Conservation (phyloP, 2,329 filamentous ascomycete species). For the Plenodomus biglobosus region DNA sequence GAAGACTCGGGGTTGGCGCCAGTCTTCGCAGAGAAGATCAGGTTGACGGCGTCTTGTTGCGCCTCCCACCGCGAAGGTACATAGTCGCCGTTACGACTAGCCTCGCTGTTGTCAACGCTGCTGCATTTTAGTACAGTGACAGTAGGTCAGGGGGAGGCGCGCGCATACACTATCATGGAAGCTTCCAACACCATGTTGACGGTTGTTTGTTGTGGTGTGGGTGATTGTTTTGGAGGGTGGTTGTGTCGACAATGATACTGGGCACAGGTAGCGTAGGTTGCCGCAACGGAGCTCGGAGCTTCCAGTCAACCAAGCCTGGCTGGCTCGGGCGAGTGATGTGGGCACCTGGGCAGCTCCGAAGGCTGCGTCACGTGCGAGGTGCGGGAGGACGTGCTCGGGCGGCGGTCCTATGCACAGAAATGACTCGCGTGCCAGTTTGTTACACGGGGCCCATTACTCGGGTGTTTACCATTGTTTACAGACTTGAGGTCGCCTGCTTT, state of each 20-base stretch:
- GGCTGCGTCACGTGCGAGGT: not conserved
- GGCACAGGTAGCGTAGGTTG: slow-evolving; percentile 27
- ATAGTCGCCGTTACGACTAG: slow-evolving; percentile 93
- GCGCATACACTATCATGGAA: slow-evolving; percentile 82
- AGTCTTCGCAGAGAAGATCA: slow-evolving; percentile 94
- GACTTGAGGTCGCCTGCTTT: not conserved
- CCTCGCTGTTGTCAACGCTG: slow-evolving; percentile 97
- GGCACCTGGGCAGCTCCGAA: slow-evolving; percentile 9
- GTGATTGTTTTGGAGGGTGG: slow-evolving; percentile 11
- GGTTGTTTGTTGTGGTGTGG: slow-evolving; percentile 7
- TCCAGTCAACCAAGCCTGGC: slow-evolving; percentile 8
- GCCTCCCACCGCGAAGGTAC: slow-evolving; percentile 92
- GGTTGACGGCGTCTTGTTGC: slow-evolving; percentile 90
- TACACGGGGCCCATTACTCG: slow-evolving; percentile 1
- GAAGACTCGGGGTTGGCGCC: slow-evolving; percentile 95
- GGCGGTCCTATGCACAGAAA: not conserved
- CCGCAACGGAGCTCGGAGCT: slow-evolving; percentile 25
- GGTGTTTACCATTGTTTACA: not conserved
- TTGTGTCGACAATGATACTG: slow-evolving; percentile 21
- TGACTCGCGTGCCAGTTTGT: slow-evolving; percentile 3
- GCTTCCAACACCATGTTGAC: slow-evolving; percentile 95
- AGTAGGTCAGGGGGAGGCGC: slow-evolving; percentile 17
- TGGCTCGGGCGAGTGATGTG: not conserved
- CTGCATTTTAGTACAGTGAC: slow-evolving; percentile 27
- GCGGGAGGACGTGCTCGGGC: slow-evolving; percentile 9